Base-by-base conservation (phyloP, 768 basidiomycete genomes). In the Russula sp. region DNA sequence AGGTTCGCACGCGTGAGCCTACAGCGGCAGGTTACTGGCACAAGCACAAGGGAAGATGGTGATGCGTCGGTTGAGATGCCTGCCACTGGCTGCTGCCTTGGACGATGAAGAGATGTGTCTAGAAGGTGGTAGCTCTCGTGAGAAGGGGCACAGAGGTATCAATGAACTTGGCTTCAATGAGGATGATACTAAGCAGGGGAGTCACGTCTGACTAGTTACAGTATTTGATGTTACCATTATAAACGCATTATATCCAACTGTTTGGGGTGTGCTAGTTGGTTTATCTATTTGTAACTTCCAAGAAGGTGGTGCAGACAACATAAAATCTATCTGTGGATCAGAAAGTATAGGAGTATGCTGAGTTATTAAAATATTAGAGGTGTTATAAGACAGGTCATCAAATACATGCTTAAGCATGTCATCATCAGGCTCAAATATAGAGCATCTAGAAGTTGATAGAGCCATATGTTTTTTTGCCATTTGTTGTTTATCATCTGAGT, bases 81-180 rank as follows among this genome's bases (percentile, higher is more conserved):
- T 3, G 75, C 80, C 82, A 2, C 70, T 81, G 38, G 80, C 81
- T 2, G 73, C 78, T 22, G 78, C 79, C 34, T 81, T 80, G 67
- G 83, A 79, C 67, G 72, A 75, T 57, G 72, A 75, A 9, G 60
- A 55, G 26, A 44, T 22, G n/a, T 7, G 38, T 4, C 20, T 16
- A 16, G 44, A 4, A 11, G 32, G 26, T 16, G 6, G 48, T 10
- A 6, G 48, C 28, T 4, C 26, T 14, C 26, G n/a, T 9, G 81
- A 81, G 36, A 59, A 60, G 26, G 69, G 66, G 49, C 55, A 36
- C 3, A 14, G 42, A 22, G 58, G 36, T 26, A 57, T 36, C 8
- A 53, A 68, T 6, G 40, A 59, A 40, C 59, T 57, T 28, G 38
- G 28, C 24, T 1, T 16, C 54, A 24, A 55, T 18, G 40, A 30